These are phyloP conservation scores for Pisolithus thermaeus DNA, from an alignment of 1,284 basidiomycete species.

Conservation along the genomic window DNA sequence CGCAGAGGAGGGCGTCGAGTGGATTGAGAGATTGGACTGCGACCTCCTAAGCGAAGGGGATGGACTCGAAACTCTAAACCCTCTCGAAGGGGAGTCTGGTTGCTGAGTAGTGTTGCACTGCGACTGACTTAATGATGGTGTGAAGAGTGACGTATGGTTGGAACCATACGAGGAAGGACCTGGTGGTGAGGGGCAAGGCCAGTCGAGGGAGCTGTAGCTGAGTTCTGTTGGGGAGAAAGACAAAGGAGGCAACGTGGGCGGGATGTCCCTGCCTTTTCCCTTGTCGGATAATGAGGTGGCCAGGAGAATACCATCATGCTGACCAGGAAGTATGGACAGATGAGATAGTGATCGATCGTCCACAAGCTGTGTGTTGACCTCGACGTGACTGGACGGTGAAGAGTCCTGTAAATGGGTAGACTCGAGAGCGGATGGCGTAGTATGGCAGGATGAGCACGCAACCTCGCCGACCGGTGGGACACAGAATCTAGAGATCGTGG, in stretches of 20 bases:
- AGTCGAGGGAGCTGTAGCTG: constrained; percentile 37
- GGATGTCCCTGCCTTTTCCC: constrained; percentile 56
- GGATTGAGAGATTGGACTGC: constrained; percentile 47
- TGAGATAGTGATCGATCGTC: constrained; percentile 19
- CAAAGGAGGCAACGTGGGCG: constrained; percentile 60
- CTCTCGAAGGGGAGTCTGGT: constrained; percentile 9
- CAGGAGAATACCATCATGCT: constrained; percentile 10
- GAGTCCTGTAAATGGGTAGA: not conserved
- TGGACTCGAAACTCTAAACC: constrained; percentile 15
- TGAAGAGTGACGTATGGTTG: constrained; percentile 20
- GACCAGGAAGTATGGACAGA: constrained; percentile 19
- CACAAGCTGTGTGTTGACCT: constrained; percentile 12
- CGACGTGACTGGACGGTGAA: constrained; percentile 4
- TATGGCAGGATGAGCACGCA: not conserved
- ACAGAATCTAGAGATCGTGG: not conserved
- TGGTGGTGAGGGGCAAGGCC: constrained; percentile 38
- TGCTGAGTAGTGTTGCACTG: constrained; percentile 14
- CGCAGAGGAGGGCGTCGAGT: constrained; percentile 38
- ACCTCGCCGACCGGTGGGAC: not conserved
- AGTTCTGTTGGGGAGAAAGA: constrained; percentile 50
- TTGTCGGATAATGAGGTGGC: constrained; percentile 30
- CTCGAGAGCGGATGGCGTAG: constrained; percentile 1
- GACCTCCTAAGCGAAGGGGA: constrained; percentile 47
- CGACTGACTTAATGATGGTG: constrained; percentile 12
- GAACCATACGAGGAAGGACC: constrained; percentile 55